phyloP scores from a whole-genome alignment of 192 early-diverging fungal species.

The Linnemannia zychae region DNA sequence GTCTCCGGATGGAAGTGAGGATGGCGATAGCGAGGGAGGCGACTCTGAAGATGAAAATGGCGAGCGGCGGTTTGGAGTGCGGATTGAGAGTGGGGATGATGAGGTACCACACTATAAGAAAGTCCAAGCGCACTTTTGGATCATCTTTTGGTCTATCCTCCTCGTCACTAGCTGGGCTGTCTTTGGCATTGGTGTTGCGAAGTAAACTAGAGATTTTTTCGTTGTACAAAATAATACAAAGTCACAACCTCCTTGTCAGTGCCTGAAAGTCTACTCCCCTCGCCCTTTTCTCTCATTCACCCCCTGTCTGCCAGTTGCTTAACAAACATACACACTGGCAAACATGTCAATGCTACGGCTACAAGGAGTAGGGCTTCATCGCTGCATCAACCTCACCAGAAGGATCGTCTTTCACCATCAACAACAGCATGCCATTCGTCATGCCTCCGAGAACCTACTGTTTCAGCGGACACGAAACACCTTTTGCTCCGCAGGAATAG shows the following conservation, averaged over 20 bases:
- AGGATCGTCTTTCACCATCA: background rate
- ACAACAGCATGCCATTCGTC: background rate
- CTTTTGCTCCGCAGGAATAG: background rate
- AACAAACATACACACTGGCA: background rate
- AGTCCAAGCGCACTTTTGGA: conserved; percentile 48
- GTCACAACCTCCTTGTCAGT: background rate
- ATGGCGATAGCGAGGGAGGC: background rate
- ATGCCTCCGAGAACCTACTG: background rate
- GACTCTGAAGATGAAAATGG: conserved; percentile 38
- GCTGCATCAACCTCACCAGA: background rate
- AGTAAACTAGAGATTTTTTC: background rate
- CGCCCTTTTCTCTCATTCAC: background rate
- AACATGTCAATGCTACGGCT: background rate
- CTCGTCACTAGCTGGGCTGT: conserved; percentile 43
- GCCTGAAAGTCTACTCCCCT: background rate
- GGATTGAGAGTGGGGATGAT: conserved; percentile 51
- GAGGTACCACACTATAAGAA: conserved; percentile 43
- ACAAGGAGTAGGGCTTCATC: background rate
- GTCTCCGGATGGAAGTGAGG: background rate
- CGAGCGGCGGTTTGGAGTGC: conserved; percentile 47
- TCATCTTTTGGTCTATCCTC: conserved; percentile 39
- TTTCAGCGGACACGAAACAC: background rate
- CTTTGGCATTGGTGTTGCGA: conserved; percentile 38
- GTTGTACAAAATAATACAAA: background rate
- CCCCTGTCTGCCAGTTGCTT: background rate